phyloP scores from a whole-genome alignment of 352 stramenopile genomes.

The Pythium phragmitis region DNA sequence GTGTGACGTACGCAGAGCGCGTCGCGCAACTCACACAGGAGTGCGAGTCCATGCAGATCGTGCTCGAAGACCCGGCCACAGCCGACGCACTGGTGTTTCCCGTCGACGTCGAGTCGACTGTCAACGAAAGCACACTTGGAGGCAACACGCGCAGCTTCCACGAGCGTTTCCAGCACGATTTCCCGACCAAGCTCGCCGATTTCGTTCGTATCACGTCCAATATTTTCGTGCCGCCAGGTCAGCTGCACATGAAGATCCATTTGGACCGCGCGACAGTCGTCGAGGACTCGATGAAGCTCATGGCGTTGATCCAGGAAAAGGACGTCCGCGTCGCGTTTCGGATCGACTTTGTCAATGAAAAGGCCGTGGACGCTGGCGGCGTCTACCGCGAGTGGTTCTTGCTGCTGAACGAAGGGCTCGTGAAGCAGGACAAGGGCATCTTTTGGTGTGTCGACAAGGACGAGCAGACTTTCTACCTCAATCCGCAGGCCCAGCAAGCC shows the following conservation, averaged over 20 bases:
- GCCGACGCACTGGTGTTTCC: slow-evolving; percentile 14
- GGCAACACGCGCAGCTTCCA: slow-evolving; percentile 31
- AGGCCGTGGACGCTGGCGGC: slow-evolving; percentile 46
- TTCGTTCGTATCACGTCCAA: slow-evolving; percentile 38
- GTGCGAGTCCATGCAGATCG: slow-evolving; percentile 5
- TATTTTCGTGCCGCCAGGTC: slow-evolving; percentile 36
- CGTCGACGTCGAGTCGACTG: slow-evolving; percentile 34
- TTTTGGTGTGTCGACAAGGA: slow-evolving; percentile 29
- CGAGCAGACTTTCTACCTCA: slow-evolving; percentile 29
- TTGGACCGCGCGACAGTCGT: slow-evolving; percentile 20
- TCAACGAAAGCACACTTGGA: slow-evolving; percentile 32
- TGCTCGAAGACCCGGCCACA: slow-evolving; percentile 21
- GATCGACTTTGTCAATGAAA: slow-evolving; percentile 50
- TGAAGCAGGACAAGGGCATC: slow-evolving; percentile 23
- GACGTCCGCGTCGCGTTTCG: slow-evolving; percentile 29
- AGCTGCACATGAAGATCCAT: slow-evolving; percentile 25
- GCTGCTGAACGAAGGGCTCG: slow-evolving; percentile 33
- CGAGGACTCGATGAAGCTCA: slow-evolving; percentile 34
- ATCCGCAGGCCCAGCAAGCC: slow-evolving; percentile 25
- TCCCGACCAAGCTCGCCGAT: slow-evolving; percentile 44
- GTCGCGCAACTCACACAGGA: slow-evolving; percentile 15
- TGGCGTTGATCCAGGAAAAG: slow-evolving; percentile 27
- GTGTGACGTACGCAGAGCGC: slow-evolving; percentile 14
- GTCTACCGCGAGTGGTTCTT: slow-evolving; percentile 62
- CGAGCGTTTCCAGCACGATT: slow-evolving; percentile 25